Base-by-base conservation (phyloP, 164 flowering plant species). In the Stephania yunnanensis region DNA sequence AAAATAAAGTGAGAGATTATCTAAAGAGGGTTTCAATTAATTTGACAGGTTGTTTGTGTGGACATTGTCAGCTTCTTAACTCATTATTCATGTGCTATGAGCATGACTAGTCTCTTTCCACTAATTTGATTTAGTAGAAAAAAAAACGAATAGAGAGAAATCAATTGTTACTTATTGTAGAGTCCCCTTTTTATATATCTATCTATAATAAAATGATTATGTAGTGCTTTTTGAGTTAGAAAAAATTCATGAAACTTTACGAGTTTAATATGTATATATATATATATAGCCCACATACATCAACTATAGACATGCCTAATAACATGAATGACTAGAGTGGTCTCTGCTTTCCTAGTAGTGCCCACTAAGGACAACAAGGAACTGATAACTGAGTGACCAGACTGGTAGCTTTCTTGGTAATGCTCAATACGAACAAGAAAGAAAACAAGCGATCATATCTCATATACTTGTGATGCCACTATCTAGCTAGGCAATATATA, bases 141-240 rank as follows among this genome's bases (percentile, higher is more conserved):
- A 4, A 55, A 55, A 55, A 55, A 11, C n/a, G n/a, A n/a, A n/a
- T 1, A 4, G 2, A 12, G 63, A 55, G 63, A 55, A 55, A 50
- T 10, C 1, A 10, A 11, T 10, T 11, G 15, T 68, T 55, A 70
- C 75, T 72, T n/a, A n/a, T n/a, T 75, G 77, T 61, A 76, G 55
- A 71, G 76, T 55, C 74, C 76, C 73, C 46, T 67, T 58, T 77
- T 71, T 36, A 36, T 36, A 48, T 69, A 73, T 70, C 81, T 72
- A 61, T 48, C 63, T 25, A 25, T 0, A 25, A 68, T 44, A 31
- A 48, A 72, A 75, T 75, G 50, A 79, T 79, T 75, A 45, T 75
- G 78, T 72, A 70, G 50, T 71, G 81, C 78, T 72, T 79, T 75
- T 79, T 61, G 68, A 48, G 71, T 70, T 69, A 68, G 30, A 73